Percentiles rank a stretch among this genome's conserved stretches.
Evolutionary conservation across 257 asterid species (phyloP).

Genomic region (Mentha longifolia): DNA sequence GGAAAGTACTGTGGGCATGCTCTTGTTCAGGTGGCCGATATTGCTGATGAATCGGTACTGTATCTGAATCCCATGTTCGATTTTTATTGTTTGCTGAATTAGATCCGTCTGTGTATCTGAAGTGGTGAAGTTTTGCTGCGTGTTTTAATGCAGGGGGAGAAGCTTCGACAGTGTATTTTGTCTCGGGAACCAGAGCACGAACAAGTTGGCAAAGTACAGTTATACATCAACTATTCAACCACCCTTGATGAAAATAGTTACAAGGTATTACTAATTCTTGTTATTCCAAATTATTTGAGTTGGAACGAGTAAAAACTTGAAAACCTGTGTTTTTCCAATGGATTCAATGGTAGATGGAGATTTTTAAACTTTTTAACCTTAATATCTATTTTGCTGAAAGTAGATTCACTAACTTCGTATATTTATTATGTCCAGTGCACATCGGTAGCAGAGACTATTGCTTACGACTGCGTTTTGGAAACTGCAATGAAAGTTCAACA

Average conservation of each 20-base stretch:
- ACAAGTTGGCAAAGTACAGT: conserved; percentile 86
- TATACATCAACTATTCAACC: conserved; percentile 72
- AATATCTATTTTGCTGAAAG: not conserved
- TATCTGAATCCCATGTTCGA: conserved; percentile 13
- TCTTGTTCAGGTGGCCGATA: conserved; percentile 86
- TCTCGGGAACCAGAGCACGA: conserved; percentile 94
- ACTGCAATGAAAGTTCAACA: conserved; percentile 89
- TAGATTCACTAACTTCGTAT: conserved; percentile 22
- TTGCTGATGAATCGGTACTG: conserved; percentile 90
- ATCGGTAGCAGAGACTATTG: conserved; percentile 88
- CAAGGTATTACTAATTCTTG: conserved; percentile 51
- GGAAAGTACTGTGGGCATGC: conserved; percentile 83
- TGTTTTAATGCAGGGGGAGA: conserved; percentile 70
- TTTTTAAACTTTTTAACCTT: not conserved
- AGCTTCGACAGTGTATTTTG: conserved; percentile 76
- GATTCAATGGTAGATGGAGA: not conserved
- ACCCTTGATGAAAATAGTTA: conserved; percentile 67
- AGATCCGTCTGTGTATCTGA: conserved; percentile 17
- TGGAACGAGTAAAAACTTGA: not conserved
- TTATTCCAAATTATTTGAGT: too few species aligned
- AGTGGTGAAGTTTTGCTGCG: conserved; percentile 25
- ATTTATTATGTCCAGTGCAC: conserved; percentile 54
- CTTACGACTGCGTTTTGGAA: conserved; percentile 88
- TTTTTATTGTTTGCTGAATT: conserved; percentile 14
- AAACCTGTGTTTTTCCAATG: not conserved